Base-by-base conservation (phyloP, 1,284 basidiomycete species). In the Sporisorium exsertum region DNA sequence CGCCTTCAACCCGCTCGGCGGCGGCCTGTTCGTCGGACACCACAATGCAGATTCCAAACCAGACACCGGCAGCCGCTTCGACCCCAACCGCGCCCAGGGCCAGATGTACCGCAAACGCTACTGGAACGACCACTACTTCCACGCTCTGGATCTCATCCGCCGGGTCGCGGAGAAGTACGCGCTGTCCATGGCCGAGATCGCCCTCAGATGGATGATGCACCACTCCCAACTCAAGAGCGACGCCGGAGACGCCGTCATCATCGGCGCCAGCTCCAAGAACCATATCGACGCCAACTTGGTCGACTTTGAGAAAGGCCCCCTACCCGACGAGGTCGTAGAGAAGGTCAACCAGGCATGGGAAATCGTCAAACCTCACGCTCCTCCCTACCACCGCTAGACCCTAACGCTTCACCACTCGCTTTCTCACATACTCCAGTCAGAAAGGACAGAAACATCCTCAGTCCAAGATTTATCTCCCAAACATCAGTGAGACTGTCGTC, bases 1-100 rank as follows among this genome's bases (percentile, higher is more conserved):
- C 58, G 60, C 86, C 90, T 63, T 87, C 86, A 71, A 72, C 87
- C 57, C 81, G 81, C 37, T 82, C 83, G 58, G 62, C 20, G 81
- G 81, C 27, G 78, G 78, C 26, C 72, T 82, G 40, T 69, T 78
- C 51, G 70, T 73, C 16, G 79, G 81, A n/a, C 32, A 37, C 22
- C 58, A 59, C 52, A 35, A 43, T 3, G 15, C 35, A 7, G 13
- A 58, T 0, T 58, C 60, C 5, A 13, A 29, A 9, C 59, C 67
- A 0, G 74, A 66, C 43, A 7, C n/a, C 12, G 78, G 78, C 3
- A 66, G 59, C 20, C 43, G 80, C 1, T 81, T 80, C 75, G 79
- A 81, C 53, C 63, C 73, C 5, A 15, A 74, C 4, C 58, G 65
- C 5, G 54, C 49, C 9, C 78, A 79, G 42, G 78, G 80, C 18